phyloP scores from a whole-genome alignment of 495 filamentous ascomycete species.

The Neurospora discreta region DNA sequence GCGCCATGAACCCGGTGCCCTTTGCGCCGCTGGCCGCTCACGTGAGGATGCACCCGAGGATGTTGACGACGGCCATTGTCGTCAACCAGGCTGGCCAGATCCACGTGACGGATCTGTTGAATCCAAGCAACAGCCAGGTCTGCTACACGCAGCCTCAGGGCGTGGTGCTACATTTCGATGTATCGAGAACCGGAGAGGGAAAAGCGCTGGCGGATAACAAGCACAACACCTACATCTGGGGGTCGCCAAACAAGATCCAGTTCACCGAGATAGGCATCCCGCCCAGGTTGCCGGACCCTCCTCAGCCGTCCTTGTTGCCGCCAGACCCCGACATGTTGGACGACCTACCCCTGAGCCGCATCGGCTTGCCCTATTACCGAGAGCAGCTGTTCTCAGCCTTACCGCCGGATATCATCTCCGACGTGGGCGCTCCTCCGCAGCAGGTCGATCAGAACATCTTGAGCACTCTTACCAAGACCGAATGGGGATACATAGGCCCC shows the following conservation, averaged over 20 bases:
- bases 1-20: constrained; percentile 74
- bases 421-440: constrained; percentile 70
- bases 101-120: constrained; percentile 90
- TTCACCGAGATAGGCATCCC: constrained; percentile 78
- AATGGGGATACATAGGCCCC: constrained; percentile 62
- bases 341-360: constrained; percentile 52
- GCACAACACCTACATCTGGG: constrained; percentile 79
- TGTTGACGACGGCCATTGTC: constrained; percentile 86
- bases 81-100: constrained; percentile 83
- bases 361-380: constrained; percentile 90
- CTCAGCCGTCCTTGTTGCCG: constrained; percentile 27
- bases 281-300: constrained; percentile 62
- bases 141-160: constrained; percentile 67
- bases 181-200: constrained; percentile 85
- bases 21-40: constrained; percentile 87
- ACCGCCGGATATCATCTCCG: constrained; percentile 71
- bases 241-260: constrained; percentile 75
- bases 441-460: constrained; percentile 66
- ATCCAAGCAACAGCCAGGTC: constrained; percentile 80
- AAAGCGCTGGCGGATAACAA: constrained; percentile 72
- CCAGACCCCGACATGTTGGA: constrained; percentile 46
- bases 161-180: constrained; percentile 61
- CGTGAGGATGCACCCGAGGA: constrained; percentile 87
- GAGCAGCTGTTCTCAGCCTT: constrained; percentile 80
- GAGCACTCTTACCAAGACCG: constrained; percentile 51